phyloP scores from a whole-genome alignment of 257 asterid genomes.

The Solanum sitiens region DNA sequence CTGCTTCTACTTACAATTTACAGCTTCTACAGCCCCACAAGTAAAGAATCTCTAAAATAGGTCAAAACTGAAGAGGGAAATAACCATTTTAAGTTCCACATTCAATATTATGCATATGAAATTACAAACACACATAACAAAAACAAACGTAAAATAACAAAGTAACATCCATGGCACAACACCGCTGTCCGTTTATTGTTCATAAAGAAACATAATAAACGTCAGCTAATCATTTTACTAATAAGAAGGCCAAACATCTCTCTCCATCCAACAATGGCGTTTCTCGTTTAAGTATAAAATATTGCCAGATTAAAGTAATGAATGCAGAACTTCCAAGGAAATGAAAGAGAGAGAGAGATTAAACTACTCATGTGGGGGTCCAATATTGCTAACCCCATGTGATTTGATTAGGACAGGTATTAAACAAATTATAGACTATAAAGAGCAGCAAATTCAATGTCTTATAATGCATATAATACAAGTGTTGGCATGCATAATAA shows the following conservation, averaged over 20 bases:
- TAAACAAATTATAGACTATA: slow-evolving; percentile 23
- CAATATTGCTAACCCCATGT: slow-evolving; percentile 67
- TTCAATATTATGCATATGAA: background rate
- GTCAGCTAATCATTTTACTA: background rate
- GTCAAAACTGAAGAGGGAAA: background rate
- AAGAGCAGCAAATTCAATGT: slow-evolving; percentile 52
- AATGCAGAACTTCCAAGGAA: slow-evolving; percentile 17
- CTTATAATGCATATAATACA: slow-evolving; percentile 19
- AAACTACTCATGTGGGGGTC: slow-evolving; percentile 47
- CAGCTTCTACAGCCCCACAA: background rate
- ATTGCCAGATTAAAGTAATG: slow-evolving; percentile 5
- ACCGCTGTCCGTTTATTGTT: background rate
- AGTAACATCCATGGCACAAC: background rate
- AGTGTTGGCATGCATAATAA: slow-evolving; percentile 50
- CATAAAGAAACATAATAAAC: background rate
- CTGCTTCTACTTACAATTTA: background rate
- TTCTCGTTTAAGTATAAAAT: slow-evolving; percentile 1
- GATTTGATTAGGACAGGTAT: slow-evolving; percentile 66
- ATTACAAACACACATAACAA: background rate
- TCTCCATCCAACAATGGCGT: slow-evolving; percentile 12
- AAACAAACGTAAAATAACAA: background rate
- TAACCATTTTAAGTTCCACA: background rate
- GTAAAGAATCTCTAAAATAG: background rate
- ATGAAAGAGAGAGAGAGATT: slow-evolving; percentile 6
- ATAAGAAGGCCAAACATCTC: background rate